Evolutionary conservation across 176 grass and related monocot species (phyloP).

Genomic region (Pontederia paniculata): DNA sequence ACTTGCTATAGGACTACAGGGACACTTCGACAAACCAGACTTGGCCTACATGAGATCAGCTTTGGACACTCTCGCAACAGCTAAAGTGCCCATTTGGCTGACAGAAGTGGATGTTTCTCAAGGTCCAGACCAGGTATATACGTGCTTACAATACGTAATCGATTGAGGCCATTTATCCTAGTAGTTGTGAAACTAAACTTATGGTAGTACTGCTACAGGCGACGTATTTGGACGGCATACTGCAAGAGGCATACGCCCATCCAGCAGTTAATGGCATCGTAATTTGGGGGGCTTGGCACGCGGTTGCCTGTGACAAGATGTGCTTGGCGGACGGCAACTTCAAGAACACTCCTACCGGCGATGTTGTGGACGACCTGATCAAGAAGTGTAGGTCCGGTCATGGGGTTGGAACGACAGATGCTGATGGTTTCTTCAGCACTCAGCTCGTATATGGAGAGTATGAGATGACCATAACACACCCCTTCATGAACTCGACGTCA

Average conservation of each 20-base stretch:
- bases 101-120: slow-evolving; percentile 61
- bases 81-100: slow-evolving; percentile 66
- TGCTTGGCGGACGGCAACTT: slow-evolving; percentile 71
- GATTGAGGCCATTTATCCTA: too few species aligned
- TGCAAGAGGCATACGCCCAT: slow-evolving; percentile 79
- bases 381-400: slow-evolving; percentile 32
- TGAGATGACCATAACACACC: slow-evolving; percentile 44
- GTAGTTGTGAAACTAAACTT: too few species aligned
- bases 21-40: slow-evolving; percentile 55
- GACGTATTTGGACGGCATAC: slow-evolving; percentile 40
- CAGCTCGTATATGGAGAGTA: slow-evolving; percentile 68
- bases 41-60: slow-evolving; percentile 66
- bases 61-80: slow-evolving; percentile 39
- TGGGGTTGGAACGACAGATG: slow-evolving; percentile 28
- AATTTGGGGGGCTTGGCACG: slow-evolving; percentile 58
- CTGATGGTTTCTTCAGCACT: slow-evolving; percentile 38
- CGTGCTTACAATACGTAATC: too few species aligned
- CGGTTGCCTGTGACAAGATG: slow-evolving; percentile 65
- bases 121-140: slow-evolving; percentile 25
- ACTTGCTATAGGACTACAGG: slow-evolving; percentile 70
- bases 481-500: slow-evolving; percentile 33
- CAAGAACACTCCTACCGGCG: slow-evolving; percentile 47
- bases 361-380: slow-evolving; percentile 68
- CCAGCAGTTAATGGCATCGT: slow-evolving; percentile 74
- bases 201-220: slow-evolving; percentile 39